A percentile compares a stretch with the other conserved stretches of the same genome.
These are phyloP conservation scores for Lentinula edodes DNA, from an alignment of 768 basidiomycete genomes.

Conservation along the genomic window DNA sequence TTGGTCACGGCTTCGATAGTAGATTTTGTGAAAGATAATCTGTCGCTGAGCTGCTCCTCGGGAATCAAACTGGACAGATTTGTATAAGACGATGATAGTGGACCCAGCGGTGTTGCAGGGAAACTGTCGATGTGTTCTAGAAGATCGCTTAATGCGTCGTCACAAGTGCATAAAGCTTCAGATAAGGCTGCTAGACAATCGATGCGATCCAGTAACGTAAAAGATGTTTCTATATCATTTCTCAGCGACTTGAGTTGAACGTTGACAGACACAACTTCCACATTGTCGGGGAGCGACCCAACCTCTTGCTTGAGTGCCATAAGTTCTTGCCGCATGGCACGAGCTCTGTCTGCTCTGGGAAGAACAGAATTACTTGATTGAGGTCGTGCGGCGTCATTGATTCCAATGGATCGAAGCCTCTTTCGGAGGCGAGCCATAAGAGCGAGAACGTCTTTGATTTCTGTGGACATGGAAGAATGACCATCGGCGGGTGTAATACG, in stretches of 20 bases:
- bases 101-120: slow-evolving; percentile 51
- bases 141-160: slow-evolving; percentile 76
- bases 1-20: slow-evolving; percentile 42
- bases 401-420: slow-evolving; percentile 53
- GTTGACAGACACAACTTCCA: slow-evolving; percentile 36
- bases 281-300: slow-evolving; percentile 37
- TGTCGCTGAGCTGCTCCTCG: slow-evolving; percentile 60
- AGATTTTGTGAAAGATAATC: slow-evolving; percentile 58
- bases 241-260: slow-evolving; percentile 59
- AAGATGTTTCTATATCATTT: slow-evolving; percentile 49
- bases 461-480: slow-evolving; percentile 27
- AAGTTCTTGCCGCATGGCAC: slow-evolving; percentile 44
- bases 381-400: slow-evolving; percentile 50
- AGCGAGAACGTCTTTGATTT: slow-evolving; percentile 39
- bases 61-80: slow-evolving; percentile 40
- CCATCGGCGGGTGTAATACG: slow-evolving; percentile 26
- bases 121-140: slow-evolving; percentile 85
- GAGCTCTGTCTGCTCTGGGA: slow-evolving; percentile 44
- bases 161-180: slow-evolving; percentile 48
- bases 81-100: slow-evolving; percentile 45
- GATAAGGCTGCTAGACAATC: slow-evolving; percentile 51
- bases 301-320: slow-evolving; percentile 38
- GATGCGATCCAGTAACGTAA: slow-evolving; percentile 44
- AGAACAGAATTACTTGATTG: slow-evolving; percentile 33
- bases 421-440: slow-evolving; percentile 52